These are phyloP conservation scores for Lachancea thermotolerans DNA, from an alignment of 805 yeast species.

Conservation along the genomic window DNA sequence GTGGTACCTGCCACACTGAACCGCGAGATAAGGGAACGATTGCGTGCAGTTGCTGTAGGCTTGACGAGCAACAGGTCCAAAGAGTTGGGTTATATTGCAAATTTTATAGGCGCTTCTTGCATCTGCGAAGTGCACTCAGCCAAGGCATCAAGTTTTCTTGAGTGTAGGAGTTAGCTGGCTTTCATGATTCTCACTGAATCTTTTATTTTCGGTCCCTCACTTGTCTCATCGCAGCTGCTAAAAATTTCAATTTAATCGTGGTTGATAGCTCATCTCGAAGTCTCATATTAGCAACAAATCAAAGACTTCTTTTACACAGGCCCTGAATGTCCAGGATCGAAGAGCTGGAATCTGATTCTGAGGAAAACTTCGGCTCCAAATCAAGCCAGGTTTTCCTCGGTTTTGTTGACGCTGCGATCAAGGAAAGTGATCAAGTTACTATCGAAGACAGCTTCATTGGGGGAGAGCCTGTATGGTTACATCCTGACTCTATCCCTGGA, in stretches of 20 bases:
- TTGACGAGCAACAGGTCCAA: too few species aligned
- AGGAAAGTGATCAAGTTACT: conserved; percentile 39
- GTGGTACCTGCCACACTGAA: too few species aligned
- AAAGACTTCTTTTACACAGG: background rate
- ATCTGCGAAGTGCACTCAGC: too few species aligned
- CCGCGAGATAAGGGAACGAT: too few species aligned
- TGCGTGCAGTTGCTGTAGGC: too few species aligned
- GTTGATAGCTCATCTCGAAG: background rate
- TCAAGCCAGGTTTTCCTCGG: conserved; percentile 48
- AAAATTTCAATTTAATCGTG: background rate
- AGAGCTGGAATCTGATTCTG: conserved; percentile 19
- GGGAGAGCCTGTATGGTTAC: conserved; percentile 68
- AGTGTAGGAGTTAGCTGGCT: too few species aligned
- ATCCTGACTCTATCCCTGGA: conserved; percentile 51
- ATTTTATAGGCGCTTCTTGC: too few species aligned
- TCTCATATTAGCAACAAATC: background rate
- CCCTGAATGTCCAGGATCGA: conserved; percentile 10
- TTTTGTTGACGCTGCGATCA: conserved; percentile 54
- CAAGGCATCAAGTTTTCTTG: too few species aligned
- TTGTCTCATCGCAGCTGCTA: too few species aligned
- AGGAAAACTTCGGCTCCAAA: conserved; percentile 18
- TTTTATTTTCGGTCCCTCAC: too few species aligned
- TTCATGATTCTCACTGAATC: too few species aligned
- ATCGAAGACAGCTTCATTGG: conserved; percentile 76
- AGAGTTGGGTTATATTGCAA: too few species aligned